Conservation (phyloP, 805 yeast species). For the Candida peoriensis region DNA sequence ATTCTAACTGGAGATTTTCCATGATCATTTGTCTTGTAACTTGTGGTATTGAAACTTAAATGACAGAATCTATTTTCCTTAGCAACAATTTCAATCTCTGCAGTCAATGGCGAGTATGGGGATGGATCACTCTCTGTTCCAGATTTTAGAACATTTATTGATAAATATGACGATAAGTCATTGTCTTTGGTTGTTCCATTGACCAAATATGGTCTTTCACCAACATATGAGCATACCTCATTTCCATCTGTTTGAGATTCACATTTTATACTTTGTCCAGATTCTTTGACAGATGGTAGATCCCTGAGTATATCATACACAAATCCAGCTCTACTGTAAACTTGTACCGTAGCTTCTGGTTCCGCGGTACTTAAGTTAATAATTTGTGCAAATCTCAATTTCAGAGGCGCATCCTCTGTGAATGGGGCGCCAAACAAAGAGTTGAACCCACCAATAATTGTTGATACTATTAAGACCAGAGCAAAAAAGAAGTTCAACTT, state of each 20-base stretch:
- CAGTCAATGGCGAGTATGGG: slow-evolving; percentile 59
- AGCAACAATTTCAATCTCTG: slow-evolving; percentile 54
- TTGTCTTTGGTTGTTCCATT: slow-evolving; percentile 32
- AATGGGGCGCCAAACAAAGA: slow-evolving; percentile 51
- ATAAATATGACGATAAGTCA: slow-evolving; percentile 38
- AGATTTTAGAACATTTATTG: slow-evolving; percentile 46
- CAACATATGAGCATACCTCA: slow-evolving; percentile 49
- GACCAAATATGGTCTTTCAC: slow-evolving; percentile 43
- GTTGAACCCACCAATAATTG: slow-evolving; percentile 33
- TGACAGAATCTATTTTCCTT: slow-evolving; percentile 62
- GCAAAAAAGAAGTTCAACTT: slow-evolving; percentile 54
- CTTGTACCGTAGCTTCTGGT: slow-evolving; percentile 33
- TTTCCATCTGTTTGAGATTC: slow-evolving; percentile 36
- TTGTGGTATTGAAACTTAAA: slow-evolving; percentile 50
- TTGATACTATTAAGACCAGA: slow-evolving; percentile 31
- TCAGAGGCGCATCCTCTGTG: slow-evolving; percentile 57
- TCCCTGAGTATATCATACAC: slow-evolving; percentile 45
- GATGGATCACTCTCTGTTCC: slow-evolving; percentile 41
- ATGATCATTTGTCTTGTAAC: slow-evolving; percentile 27
- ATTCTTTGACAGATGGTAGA: slow-evolving; percentile 56
- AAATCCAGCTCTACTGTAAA: slow-evolving; percentile 47
- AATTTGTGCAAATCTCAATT: slow-evolving; percentile 63
- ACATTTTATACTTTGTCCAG: slow-evolving; percentile 31
- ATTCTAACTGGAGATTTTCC: slow-evolving; percentile 59
- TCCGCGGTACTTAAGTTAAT: slow-evolving; percentile 38